Evolutionary conservation across 768 basidiomycete genomes (phyloP).

Genomic region (Lyophyllum atratum): DNA sequence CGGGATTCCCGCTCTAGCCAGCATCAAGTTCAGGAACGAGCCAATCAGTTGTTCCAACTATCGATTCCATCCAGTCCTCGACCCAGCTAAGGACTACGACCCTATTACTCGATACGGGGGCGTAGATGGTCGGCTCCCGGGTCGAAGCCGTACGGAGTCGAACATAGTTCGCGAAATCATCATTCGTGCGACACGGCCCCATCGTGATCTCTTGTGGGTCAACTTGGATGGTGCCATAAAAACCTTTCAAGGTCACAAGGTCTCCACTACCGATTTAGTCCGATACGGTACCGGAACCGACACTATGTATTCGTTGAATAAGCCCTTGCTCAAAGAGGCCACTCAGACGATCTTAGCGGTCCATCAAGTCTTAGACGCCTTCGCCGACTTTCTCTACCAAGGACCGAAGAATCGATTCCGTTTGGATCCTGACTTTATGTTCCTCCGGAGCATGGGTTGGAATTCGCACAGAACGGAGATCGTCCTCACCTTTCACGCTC

Average conservation of each 20-base stretch:
- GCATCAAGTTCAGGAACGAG: neutral
- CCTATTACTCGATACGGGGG: neutral
- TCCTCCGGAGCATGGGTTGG: neutral
- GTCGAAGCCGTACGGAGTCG: neutral
- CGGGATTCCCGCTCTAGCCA: neutral
- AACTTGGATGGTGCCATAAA: neutral
- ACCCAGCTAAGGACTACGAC: neutral
- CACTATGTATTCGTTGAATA: neutral
- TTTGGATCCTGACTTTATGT: neutral
- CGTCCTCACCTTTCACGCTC: neutral
- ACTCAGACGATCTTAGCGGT: neutral
- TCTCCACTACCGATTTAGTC: neutral
- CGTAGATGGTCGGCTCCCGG: neutral
- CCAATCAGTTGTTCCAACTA: neutral
- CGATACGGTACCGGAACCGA: neutral
- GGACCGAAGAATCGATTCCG: neutral
- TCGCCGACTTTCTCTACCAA: neutral
- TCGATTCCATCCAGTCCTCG: neutral
- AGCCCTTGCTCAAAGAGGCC: neutral
- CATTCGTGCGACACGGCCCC: neutral
- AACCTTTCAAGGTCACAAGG: neutral
- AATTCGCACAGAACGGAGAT: neutral
- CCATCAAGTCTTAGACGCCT: neutral
- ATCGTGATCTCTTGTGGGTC: neutral
- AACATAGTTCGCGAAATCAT: neutral